Evolutionary conservation across 177 flowering plant species (phyloP), one percentile per base, ranked within the genome.

Genomic region (Vitis hybrid): DNA sequence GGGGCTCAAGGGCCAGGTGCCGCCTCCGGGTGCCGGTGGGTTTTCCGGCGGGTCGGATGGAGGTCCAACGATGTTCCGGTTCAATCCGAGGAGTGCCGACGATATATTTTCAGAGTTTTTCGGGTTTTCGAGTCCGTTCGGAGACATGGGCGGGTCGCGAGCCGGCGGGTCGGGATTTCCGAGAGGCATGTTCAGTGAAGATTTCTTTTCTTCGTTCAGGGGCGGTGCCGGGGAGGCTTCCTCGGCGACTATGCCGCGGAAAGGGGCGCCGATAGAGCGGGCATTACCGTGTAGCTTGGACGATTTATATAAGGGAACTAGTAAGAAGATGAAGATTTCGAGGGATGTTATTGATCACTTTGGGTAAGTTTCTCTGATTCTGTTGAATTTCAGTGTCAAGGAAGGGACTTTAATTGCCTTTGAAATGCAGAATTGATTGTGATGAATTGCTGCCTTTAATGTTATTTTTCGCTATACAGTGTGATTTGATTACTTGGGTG

Each of bases 301-400:
- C 80, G 96, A 92, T 70, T 80, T 92, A 76, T 89, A 89, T 49
- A 92, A 88, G 79, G 97, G 97, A 29, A 88, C 94, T 18, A 87
- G 91, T 18, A 92, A 90, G 83, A 92, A 88, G 87, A 90, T 92
- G 97, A 92, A 90, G 82, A 89, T 92, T 69, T 90, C 97, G 0
- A 88, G 97, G 82, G 94, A 90, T 68, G 93, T 84, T 13, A 59
- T 68, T 18, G 94, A 88, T 82, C 18, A 85, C 39, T 82, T 60
- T 66, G 94, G 97, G 97, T 91, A 75, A 81, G 88, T 58, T 70
- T 50, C 45, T 61, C 8, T 57, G 48, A 1, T 16, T 60, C 19
- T 59, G 26, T 7, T 26, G 7, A 6, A n/a, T 16, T 14, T 53
- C 13, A 2, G 16, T 53, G 56, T 12, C 15, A 15, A 14, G 15